Evolutionary conservation across 768 basidiomycete genomes (phyloP), one percentile per base, ranked within the genome.

Genomic region (Suillus paluster): DNA sequence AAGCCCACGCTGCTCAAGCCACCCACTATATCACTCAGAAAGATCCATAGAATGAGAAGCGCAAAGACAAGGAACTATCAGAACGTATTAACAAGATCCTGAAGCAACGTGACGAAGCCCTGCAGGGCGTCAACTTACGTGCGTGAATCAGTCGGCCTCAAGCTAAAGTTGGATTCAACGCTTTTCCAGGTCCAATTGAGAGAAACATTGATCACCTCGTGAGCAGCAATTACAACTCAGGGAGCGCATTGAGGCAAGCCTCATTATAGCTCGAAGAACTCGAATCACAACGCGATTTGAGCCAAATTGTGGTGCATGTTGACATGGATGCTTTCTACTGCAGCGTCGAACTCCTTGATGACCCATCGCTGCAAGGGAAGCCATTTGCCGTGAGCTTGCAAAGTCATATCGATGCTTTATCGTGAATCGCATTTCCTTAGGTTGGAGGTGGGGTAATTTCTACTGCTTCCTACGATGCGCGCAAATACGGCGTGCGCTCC

Each of bases 251-350:
- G 52, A 42, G 42, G 21, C 38, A 39, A 57, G 6, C 46, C 42
- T 38, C 62, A 42, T 42, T 14, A 58, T 27, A 65, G 92, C 79
- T 96, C 5, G 75, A 78, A 21, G 87, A 91, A 63, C 79, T 97
- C 5, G 94, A 97, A 72, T 76, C 80, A 2, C 80, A 85, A 55
- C 79, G 95, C 50, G 95, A 98, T 72, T 77, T 98, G 33, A 83
- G 84, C 3, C 92, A 96, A 73, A 83, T 78, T 21, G 92, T 99
- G 63, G 92, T 98, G 6, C 95, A 99, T 71, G 88, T 97, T 34
- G 97, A 99, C 70, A 95, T 96, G 87, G 97, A 98, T 73, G 94
- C 94, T 4, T 97, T 97, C 77, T 95, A 84, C 65, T 91, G 92
- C 12, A 91, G 83, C 54, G 92, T 94, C 1, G 93, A 95, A 71